phyloP scores from a whole-genome alignment of 2,329 filamentous ascomycete genomes.

The Epichloe bromicola region DNA sequence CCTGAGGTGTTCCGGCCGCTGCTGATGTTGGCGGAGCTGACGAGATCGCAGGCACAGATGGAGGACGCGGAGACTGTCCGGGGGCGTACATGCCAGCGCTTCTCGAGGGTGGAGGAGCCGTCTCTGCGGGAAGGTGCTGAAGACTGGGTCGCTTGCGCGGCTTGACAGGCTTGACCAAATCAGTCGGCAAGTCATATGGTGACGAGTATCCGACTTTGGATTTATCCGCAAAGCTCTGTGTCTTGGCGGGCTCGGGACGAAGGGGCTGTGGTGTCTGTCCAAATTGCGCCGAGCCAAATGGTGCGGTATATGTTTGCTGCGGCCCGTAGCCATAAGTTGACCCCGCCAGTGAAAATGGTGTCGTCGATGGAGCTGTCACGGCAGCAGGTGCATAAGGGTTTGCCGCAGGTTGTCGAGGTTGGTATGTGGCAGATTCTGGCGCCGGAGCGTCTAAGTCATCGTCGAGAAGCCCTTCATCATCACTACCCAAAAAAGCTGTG shows the following conservation, averaged over 20 bases:
- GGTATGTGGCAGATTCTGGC: conserved; percentile 10
- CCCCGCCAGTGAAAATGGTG: conserved; percentile 12
- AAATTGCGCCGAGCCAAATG: conserved; percentile 20
- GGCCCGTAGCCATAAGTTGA: conserved; percentile 9
- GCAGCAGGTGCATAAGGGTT: conserved; percentile 17
- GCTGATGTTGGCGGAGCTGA: not conserved
- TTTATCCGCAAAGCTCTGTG: conserved; percentile 81
- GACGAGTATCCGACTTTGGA: conserved; percentile 85
- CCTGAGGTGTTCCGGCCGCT: conserved; percentile 15
- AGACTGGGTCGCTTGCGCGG: conserved; percentile 52
- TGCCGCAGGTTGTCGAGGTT: conserved; percentile 4
- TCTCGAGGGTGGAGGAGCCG: conserved; percentile 40
- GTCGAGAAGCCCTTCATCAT: conserved; percentile 66
- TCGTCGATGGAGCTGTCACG: conserved; percentile 8
- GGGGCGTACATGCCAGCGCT: conserved; percentile 45
- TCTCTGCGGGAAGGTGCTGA: conserved; percentile 36
- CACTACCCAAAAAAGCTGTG: conserved; percentile 60
- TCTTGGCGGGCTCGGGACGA: conserved; percentile 38
- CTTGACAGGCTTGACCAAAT: conserved; percentile 49
- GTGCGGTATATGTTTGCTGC: conserved; percentile 11
- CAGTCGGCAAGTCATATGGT: conserved; percentile 89
- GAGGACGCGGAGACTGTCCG: conserved; percentile 11
- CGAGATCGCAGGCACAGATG: conserved; percentile 11
- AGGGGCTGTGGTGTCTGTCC: conserved; percentile 21
- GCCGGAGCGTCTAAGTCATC: conserved; percentile 48